A percentile compares a stretch with the other conserved stretches of the same genome.
Evolutionary conservation across 2,329 filamentous ascomycete genomes (phyloP).

Genomic region (Penicillium occitanis): DNA sequence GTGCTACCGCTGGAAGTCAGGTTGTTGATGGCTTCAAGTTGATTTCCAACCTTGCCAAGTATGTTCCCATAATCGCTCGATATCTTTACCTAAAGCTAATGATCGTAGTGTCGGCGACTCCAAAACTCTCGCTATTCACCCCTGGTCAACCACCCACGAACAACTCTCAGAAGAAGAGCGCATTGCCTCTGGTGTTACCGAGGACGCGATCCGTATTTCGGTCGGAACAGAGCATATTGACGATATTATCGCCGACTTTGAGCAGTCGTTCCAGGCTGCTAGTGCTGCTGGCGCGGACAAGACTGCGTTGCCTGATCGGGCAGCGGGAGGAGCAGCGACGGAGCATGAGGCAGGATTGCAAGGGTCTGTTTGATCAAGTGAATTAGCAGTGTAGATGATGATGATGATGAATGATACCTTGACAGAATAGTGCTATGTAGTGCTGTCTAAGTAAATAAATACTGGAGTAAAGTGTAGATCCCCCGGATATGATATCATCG

Average conservation of each 20-base stretch:
- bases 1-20: constrained; percentile 75
- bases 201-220: constrained; percentile 91
- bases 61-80: constrained; percentile 25
- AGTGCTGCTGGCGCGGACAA: constrained; percentile 25
- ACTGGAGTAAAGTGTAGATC: not conserved
- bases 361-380: constrained; percentile 16
- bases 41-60: constrained; percentile 92
- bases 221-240: constrained; percentile 96
- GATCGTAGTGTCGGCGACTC: constrained; percentile 72
- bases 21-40: constrained; percentile 94
- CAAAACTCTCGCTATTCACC: constrained; percentile 93
- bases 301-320: constrained; percentile 17
- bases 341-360: constrained; percentile 10
- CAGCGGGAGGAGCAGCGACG: constrained; percentile 1
- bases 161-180: constrained; percentile 84
- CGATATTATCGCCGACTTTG: constrained; percentile 94
- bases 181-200: constrained; percentile 73
- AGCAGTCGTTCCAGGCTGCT: constrained; percentile 74
- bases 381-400: not conserved
- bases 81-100: not conserved
- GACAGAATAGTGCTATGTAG: not conserved
- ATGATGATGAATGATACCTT: not conserved
- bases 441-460: not conserved
- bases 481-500: constrained; percentile 4
- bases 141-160: constrained; percentile 93